These are phyloP conservation scores for Dendrobium huoshanense DNA, from an alignment of 106 monocot species.

Conservation along the genomic window DNA sequence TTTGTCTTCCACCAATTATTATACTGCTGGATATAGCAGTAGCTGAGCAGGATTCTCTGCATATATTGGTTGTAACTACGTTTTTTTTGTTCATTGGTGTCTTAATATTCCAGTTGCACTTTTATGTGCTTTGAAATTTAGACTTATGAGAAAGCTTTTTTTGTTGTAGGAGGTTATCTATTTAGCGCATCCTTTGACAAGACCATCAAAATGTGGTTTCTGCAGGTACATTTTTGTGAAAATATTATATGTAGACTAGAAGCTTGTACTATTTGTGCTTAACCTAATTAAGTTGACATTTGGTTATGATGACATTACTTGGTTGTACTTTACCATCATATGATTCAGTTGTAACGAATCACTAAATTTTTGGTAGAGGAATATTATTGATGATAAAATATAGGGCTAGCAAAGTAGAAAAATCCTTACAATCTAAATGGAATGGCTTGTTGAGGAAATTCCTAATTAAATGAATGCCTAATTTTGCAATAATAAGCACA, in stretches of 20 bases:
- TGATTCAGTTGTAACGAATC: neutral
- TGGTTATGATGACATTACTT: neutral
- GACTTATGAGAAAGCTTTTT: neutral
- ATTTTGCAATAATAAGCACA: neutral
- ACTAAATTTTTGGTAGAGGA: neutral
- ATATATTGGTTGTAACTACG: neutral
- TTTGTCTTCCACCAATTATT: neutral
- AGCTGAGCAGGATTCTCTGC: neutral
- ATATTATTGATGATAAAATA: constrained; percentile 1
- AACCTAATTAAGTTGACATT: neutral
- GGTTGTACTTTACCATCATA: neutral
- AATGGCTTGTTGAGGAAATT: neutral
- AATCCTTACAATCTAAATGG: neutral
- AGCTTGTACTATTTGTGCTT: neutral
- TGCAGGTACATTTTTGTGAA: constrained; percentile 57
- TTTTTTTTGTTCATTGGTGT: neutral
- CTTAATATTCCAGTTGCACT: neutral
- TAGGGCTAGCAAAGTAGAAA: neutral
- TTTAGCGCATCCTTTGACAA: constrained; percentile 91
- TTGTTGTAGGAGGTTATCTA: constrained; percentile 74
- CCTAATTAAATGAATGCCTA: neutral
- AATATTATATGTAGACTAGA: constrained; percentile 5
- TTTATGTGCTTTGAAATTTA: neutral
- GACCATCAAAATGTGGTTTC: constrained; percentile 84
- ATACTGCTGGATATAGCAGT: neutral